Base-by-base conservation (phyloP, 108 stramenopile genomes). In the Mayamaea pseudoterrestris region DNA sequence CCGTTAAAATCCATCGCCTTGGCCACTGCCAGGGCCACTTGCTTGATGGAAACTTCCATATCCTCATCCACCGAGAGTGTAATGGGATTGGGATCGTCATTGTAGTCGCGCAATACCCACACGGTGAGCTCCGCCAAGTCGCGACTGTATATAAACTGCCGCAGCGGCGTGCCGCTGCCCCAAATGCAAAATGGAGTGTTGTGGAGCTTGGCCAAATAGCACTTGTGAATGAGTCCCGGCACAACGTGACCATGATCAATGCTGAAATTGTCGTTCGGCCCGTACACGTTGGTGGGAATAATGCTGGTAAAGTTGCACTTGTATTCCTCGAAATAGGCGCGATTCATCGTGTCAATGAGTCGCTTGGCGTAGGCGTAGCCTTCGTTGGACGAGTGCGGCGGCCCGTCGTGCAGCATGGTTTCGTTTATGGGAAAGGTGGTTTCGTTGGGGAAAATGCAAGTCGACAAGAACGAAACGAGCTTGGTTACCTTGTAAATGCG, bases 381-480 rank as follows among this genome's bases (percentile, higher is more conserved):
- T 57, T 95, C 98, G 66, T 99, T 99, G 59, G 71, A 73, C 27
- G 73, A 60, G 59, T 99, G 98, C 14, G 98, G 98, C 21, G 98
- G 93, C 13, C 98, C 97, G 55, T 92, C 69, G 78, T 98, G 96
- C 20, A 97, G 65, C 98, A 97, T 99, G 58, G 94, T 96, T 71
- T 99, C 98, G 58, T 99, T 93, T 52, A 99, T 99, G 42, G 98
- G 98, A 65, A 94, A 99, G 35, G 92, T 93, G 26, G 95, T 97
- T 76, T 99, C 97, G 76, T 97, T 96, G 30, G 98, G 98, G 76
- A 97, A 99, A 71, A 99, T 91, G 72, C 98, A 97, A 18, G 98
- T 99, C 34, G 80, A 83, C 37, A 99, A 73, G 65, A 93, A 91
- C 58, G 85, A 86, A 28, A 99, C 98, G 18, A 99, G 85, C 74